Conservation (phyloP, 495 filamentous ascomycete genomes). For the Xylaria acuta region DNA sequence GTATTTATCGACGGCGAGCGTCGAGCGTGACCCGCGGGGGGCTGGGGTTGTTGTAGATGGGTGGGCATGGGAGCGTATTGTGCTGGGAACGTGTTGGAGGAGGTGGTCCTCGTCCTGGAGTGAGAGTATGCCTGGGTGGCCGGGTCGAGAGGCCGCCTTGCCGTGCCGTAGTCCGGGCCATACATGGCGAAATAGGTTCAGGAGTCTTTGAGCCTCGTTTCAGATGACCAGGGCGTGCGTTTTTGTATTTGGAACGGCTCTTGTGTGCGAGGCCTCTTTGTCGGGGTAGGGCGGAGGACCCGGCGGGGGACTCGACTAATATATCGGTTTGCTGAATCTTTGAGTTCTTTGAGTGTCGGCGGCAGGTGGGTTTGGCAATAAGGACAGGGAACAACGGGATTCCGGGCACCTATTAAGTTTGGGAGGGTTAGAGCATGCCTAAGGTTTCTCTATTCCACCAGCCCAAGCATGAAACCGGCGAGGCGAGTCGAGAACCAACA, state of each 20-base stretch:
- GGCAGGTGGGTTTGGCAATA: neutral
- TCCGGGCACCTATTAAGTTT: neutral
- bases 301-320: neutral
- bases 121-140: constrained; percentile 51
- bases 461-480: neutral
- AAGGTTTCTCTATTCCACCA: constrained; percentile 5
- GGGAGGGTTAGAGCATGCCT: constrained; percentile 6
- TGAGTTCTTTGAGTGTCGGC: neutral
- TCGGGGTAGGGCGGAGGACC: neutral
- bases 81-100: constrained; percentile 63
- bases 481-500: neutral
- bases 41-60: constrained; percentile 49
- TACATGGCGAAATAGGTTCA: constrained; percentile 30
- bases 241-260: neutral
- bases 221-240: neutral
- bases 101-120: constrained; percentile 64
- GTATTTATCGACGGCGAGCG: constrained; percentile 76
- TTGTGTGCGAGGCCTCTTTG: neutral
- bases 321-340: neutral
- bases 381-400: neutral
- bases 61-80: constrained; percentile 38
- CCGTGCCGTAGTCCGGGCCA: constrained; percentile 38
- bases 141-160: constrained; percentile 46
- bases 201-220: neutral
- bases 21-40: constrained; percentile 55